phyloP scores from a whole-genome alignment of 441 rosid species.

The Arabidopsis hybrid region DNA sequence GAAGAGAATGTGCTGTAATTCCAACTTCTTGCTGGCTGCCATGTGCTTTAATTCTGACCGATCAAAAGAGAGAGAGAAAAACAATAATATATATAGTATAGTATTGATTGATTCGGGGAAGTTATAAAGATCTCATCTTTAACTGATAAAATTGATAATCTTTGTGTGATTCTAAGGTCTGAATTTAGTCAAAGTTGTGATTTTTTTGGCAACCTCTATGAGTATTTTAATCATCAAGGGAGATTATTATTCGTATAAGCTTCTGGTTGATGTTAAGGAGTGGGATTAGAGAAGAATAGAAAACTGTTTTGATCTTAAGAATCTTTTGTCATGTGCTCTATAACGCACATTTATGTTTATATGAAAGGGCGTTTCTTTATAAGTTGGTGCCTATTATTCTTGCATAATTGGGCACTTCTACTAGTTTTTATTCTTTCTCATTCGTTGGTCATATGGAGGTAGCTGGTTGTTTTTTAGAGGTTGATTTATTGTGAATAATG shows the following conservation, averaged over 20 bases:
- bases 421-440: not conserved
- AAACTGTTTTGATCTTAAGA: slow-evolving; percentile 39
- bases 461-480: slow-evolving; percentile 40
- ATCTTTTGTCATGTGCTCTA: slow-evolving; percentile 48
- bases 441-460: slow-evolving; percentile 40
- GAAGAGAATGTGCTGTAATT: slow-evolving; percentile 42
- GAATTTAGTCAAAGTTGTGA: slow-evolving; percentile 45
- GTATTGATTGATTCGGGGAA: slow-evolving; percentile 13
- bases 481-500: slow-evolving; percentile 43
- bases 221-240: slow-evolving; percentile 33
- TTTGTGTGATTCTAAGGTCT: slow-evolving; percentile 46
- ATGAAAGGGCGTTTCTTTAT: slow-evolving; percentile 34
- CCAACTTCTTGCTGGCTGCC: slow-evolving; percentile 43
- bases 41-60: slow-evolving; percentile 43
- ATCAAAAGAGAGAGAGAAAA: slow-evolving; percentile 43
- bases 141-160: slow-evolving; percentile 27
- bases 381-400: slow-evolving; percentile 40
- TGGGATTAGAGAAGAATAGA: slow-evolving; percentile 49
- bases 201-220: slow-evolving; percentile 28
- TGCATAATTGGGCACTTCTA: slow-evolving; percentile 42
- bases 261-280: slow-evolving; percentile 47
- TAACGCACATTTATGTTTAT: not conserved
- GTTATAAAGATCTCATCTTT: slow-evolving; percentile 34
- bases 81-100: slow-evolving; percentile 2
- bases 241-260: not conserved